phyloP scores from a whole-genome alignment of 305 asterid species.

The Petunia hybrid region DNA sequence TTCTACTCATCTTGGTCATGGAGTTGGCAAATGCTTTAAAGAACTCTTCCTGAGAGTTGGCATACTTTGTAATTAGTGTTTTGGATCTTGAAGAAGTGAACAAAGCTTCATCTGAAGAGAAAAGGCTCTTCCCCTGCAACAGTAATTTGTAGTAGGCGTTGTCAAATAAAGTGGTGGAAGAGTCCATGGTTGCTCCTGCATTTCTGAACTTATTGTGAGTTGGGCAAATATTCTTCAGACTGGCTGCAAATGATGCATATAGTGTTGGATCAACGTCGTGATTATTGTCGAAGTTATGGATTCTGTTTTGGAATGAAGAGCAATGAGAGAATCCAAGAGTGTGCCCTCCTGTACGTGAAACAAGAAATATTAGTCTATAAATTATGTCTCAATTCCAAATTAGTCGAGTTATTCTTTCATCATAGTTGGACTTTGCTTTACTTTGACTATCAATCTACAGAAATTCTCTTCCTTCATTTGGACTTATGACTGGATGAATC shows the following conservation, averaged over 20 bases:
- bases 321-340: slow-evolving; percentile 35
- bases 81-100: slow-evolving; percentile 38
- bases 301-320: slow-evolving; percentile 51
- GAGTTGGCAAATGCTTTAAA: slow-evolving; percentile 41
- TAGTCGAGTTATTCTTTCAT: too few relatives aligned
- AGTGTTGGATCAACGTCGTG: slow-evolving; percentile 45
- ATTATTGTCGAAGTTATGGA: slow-evolving; percentile 41
- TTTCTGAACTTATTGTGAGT: slow-evolving; percentile 38
- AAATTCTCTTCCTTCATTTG: too few relatives aligned
- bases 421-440: too few relatives aligned
- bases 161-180: slow-evolving; percentile 43
- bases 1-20: slow-evolving; percentile 53
- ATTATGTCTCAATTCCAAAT: too few relatives aligned
- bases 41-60: slow-evolving; percentile 45
- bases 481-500: too few relatives aligned
- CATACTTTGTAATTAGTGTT: slow-evolving; percentile 43
- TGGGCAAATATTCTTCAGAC: slow-evolving; percentile 41
- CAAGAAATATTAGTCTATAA: neutral
- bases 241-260: slow-evolving; percentile 45
- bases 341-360: slow-evolving; percentile 47
- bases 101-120: slow-evolving; percentile 51
- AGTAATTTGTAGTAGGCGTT: slow-evolving; percentile 43
- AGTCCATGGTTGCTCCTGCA: slow-evolving; percentile 48
- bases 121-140: slow-evolving; percentile 41
- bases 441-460: too few relatives aligned